Evolutionary conservation across 106 monocot genomes (phyloP), one percentile per base, ranked within the genome.

Genomic region (Allium cepa): DNA sequence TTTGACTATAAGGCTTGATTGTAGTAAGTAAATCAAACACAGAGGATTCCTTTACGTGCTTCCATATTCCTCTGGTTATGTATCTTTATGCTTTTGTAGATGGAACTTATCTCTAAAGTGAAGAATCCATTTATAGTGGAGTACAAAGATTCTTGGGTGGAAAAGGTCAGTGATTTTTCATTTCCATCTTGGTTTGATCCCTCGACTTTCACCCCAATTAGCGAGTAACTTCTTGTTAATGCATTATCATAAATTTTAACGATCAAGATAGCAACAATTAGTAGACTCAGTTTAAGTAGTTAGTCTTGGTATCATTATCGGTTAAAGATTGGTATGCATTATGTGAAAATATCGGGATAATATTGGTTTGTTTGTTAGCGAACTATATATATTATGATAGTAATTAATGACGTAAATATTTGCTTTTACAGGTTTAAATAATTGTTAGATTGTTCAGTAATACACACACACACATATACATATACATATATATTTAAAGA

Each of bases 141-240:
- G 60, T 97, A 97, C 73, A 97, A 92, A 70, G 97, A 97, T 76
- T 88, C 97, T 17, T 97, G 97, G 97, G 97, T 99, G 5, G 97
- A 99, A 99, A 64, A 67, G 67, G 67, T 67, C 10, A 67, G 66
- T 66, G 22, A 53, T 0, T 27, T 59, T 52, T 53, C 51, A 11
- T 67, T 67, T 55, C 53, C 16, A 15, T 36, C 36, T 36, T 36
- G 36, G 36, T 3, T 36, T 5, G 36, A 36, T 36, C 36, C 36
- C 36, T 36, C 5, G 36, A 36, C 5, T 36, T 36, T 36, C 36
- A 36, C 5, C 3, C 36, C 36, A 36, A 36, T 36, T 36, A 36
- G 36, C 3, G 36, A 36, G 36, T 36, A 36, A 36, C 36, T 4
- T 36, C 36, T 36, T 36, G 36, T 36, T 5, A 36, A 36, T 36